Evolutionary conservation across 345 rosid species (phyloP).

Genomic region (Eucalyptus polybractea): DNA sequence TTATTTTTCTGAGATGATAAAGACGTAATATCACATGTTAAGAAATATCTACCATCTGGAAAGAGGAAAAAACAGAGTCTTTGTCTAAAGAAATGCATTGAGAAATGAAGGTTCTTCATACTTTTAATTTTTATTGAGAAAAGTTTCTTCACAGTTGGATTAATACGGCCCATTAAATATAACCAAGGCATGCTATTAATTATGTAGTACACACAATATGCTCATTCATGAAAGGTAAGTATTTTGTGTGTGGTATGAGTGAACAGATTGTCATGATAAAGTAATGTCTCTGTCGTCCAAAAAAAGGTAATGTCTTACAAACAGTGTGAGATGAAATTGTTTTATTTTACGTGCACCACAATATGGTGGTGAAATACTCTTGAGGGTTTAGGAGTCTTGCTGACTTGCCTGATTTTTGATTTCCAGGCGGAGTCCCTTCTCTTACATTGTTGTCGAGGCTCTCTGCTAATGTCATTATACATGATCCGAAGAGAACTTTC

Average conservation of each 20-base stretch:
- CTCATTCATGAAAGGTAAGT: background rate
- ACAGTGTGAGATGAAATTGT: background rate
- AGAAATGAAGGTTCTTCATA: background rate
- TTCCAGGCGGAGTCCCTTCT: background rate
- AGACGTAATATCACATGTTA: background rate
- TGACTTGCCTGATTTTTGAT: background rate
- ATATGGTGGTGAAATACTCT: no score
- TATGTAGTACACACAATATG: background rate
- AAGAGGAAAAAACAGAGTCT: background rate
- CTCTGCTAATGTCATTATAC: no score
- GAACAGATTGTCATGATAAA: background rate
- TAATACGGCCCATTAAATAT: background rate
- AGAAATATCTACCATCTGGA: background rate
- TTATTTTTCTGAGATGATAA: background rate
- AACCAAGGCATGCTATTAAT: background rate
- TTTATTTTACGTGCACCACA: background rate
- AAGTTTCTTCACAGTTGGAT: background rate
- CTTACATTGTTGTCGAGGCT: background rate
- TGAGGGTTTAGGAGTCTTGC: no score
- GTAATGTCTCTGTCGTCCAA: background rate
- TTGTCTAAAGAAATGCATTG: background rate
- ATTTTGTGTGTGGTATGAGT: background rate
- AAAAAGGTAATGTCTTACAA: background rate
- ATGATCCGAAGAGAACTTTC: background rate
- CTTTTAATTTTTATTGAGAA: background rate